A percentile compares a stretch with the other conserved stretches of the same genome.
phyloP scores from a whole-genome alignment of 306 rosid species.

The Prunus mume region DNA sequence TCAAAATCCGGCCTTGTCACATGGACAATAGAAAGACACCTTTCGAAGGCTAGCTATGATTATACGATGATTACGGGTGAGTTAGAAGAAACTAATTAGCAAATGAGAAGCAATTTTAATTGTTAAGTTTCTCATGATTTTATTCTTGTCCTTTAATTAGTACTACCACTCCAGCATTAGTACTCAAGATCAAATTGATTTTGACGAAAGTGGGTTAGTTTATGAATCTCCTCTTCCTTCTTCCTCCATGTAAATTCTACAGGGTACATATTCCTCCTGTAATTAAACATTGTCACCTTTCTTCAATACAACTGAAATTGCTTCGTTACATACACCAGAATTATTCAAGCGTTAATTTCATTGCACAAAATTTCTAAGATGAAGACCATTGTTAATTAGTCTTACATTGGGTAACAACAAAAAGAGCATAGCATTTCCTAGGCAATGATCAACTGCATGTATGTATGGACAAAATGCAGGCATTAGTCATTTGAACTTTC shows the following conservation, averaged over 20 bases:
- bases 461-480: not conserved
- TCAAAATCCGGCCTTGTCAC: not conserved
- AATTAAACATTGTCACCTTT: not conserved
- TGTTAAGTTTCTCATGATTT: not conserved
- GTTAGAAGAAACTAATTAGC: not conserved
- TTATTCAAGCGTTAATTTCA: not conserved
- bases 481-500: not conserved
- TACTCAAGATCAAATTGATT: slow-evolving; percentile 1
- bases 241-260: not conserved
- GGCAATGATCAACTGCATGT: not conserved
- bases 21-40: not conserved
- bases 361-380: not conserved
- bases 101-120: slow-evolving; percentile 4
- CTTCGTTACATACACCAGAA: not conserved
- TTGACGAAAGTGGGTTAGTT: not conserved
- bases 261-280: not conserved
- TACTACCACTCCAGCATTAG: not conserved
- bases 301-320: not conserved
- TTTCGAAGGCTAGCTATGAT: not conserved
- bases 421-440: not conserved
- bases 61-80: not conserved
- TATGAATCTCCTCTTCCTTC: not conserved
- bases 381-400: too few species aligned
- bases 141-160: not conserved
- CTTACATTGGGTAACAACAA: not conserved